A percentile compares a stretch with the other conserved stretches of the same genome.
phyloP scores from a whole-genome alignment of 441 rosid species.

The Syzygium syzygioides region DNA sequence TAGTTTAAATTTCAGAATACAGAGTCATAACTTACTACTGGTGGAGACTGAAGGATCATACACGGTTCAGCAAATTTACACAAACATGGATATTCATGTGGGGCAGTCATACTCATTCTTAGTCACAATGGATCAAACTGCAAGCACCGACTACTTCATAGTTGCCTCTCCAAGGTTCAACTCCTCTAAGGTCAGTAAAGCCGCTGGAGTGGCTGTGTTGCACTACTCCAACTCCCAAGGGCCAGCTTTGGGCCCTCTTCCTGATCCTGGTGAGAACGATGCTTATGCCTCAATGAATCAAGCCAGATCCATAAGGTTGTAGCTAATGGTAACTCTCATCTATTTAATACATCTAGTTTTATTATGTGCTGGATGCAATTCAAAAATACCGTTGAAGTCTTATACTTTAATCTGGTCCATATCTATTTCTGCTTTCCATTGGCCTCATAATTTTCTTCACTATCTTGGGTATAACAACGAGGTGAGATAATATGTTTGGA shows the following conservation, averaged over 20 bases:
- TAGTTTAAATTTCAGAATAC: constrained; percentile 83
- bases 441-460: not conserved
- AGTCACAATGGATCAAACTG: constrained; percentile 85
- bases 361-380: not conserved
- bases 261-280: constrained; percentile 61
- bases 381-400: not conserved
- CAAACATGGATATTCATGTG: constrained; percentile 80
- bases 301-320: constrained; percentile 94
- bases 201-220: constrained; percentile 67
- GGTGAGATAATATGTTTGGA: not conserved
- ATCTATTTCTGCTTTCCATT: not conserved
- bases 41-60: constrained; percentile 95
- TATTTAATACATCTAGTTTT: not conserved
- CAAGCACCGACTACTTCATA: constrained; percentile 72
- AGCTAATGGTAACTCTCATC: constrained; percentile 9
- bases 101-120: constrained; percentile 90
- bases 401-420: not conserved
- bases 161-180: constrained; percentile 76
- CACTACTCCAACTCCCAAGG: constrained; percentile 80
- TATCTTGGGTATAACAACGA: not conserved
- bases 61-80: constrained; percentile 69
- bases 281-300: constrained; percentile 84
- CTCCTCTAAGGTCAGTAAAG: constrained; percentile 41
- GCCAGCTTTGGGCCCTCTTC: constrained; percentile 84
- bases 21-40: constrained; percentile 75